Percentiles rank a stretch among this genome's conserved stretches.
Conservation (phyloP, 129 eudicot genomes). For the Centrapalus pauciflorus region DNA sequence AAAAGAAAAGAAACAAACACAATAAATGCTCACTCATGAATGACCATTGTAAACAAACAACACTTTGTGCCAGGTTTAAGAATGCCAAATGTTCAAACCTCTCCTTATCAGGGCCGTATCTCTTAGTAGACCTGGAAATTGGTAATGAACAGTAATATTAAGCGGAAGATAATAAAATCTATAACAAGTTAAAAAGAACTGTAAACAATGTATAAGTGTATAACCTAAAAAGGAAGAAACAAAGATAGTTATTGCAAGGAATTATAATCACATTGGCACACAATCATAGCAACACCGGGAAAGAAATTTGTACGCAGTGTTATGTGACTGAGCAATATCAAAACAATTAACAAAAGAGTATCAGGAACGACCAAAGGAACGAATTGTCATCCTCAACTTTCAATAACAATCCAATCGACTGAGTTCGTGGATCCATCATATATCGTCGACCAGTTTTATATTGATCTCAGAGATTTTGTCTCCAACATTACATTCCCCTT, state of each 20-base stretch:
- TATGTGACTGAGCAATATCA: background rate
- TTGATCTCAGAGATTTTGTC: background rate
- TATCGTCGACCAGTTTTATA: no score
- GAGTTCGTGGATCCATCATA: background rate
- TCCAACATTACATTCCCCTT: background rate
- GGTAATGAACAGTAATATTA: background rate
- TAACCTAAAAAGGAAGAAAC: background rate
- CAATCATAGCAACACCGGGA: background rate
- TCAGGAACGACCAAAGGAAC: no score
- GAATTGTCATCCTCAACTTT: background rate
- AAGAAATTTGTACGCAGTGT: background rate
- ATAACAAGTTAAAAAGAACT: background rate
- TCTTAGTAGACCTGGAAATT: constrained; percentile 78
- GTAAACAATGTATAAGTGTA: background rate
- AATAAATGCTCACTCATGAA: constrained; percentile 63
- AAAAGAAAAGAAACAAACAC: background rate
- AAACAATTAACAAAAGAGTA: background rate
- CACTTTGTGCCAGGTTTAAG: constrained; percentile 88
- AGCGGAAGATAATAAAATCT: background rate
- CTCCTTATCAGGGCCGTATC: constrained; percentile 74
- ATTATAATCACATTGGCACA: background rate
- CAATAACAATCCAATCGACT: background rate
- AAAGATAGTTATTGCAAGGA: background rate
- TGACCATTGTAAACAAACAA: constrained; percentile 87
- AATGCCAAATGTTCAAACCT: constrained; percentile 95